These are phyloP conservation scores for Chaetoscypha palmicola DNA, from an alignment of 2,329 filamentous ascomycete genomes.

Conservation along the genomic window DNA sequence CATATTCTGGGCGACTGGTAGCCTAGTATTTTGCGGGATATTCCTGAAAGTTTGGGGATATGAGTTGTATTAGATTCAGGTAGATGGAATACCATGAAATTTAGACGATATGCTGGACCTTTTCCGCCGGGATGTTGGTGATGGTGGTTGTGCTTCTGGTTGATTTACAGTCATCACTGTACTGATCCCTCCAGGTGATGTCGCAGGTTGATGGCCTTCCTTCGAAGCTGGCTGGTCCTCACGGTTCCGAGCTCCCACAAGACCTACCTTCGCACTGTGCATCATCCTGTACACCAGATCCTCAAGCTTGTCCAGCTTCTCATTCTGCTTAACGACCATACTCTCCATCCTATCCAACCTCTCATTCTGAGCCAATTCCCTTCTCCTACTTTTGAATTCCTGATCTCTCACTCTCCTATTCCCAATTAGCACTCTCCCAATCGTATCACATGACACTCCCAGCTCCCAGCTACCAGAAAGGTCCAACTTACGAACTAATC, in stretches of 20 bases:
- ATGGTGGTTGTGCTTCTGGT: too few species aligned
- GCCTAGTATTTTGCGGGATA: conserved; percentile 34
- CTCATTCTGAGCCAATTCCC: conserved; percentile 17
- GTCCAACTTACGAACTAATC: conserved; percentile 36
- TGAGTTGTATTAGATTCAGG: too few species aligned
- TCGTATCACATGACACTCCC: background rate
- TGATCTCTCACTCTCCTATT: conserved; percentile 23
- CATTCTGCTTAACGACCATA: conserved; percentile 18
- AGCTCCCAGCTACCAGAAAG: too few species aligned
- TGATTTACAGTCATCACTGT: too few species aligned
- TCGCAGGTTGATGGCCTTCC: too few species aligned
- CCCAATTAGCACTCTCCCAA: conserved; percentile 5
- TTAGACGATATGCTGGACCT: too few species aligned
- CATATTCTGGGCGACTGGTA: conserved; percentile 55
- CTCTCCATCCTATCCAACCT: conserved; percentile 19
- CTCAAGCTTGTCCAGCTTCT: conserved; percentile 22
- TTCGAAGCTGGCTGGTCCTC: too few species aligned
- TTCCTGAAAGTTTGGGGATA: conserved; percentile 26
- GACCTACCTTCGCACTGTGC: too few species aligned
- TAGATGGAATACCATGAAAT: too few species aligned
- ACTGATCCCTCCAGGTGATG: too few species aligned
- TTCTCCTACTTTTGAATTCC: conserved; percentile 16
- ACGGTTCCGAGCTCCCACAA: too few species aligned
- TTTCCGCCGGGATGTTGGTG: too few species aligned
- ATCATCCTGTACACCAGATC: conserved; percentile 20